These are phyloP conservation scores for Flaveria robusta DNA, from an alignment of 129 eudicot genomes.

Conservation along the genomic window DNA sequence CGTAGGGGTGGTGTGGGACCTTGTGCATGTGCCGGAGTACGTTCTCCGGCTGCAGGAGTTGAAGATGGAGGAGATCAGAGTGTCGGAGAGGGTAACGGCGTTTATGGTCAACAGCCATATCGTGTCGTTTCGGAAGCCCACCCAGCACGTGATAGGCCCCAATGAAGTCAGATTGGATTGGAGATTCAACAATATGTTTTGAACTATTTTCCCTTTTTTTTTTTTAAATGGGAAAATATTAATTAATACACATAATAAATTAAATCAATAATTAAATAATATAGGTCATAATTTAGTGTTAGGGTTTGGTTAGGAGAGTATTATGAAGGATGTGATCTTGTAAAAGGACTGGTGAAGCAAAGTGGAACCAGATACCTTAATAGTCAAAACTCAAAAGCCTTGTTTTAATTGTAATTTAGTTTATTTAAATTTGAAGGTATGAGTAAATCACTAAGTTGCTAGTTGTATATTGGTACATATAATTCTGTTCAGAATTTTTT, in stretches of 20 bases:
- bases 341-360: conserved; percentile 61
- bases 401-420: conserved; percentile 7
- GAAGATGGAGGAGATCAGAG: conserved; percentile 88
- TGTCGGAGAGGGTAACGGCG: conserved; percentile 93
- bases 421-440: background rate
- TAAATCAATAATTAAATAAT: background rate
- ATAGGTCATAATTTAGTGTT: background rate
- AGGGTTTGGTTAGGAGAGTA: conserved; percentile 5
- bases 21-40: conserved; percentile 83
- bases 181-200: conserved; percentile 82
- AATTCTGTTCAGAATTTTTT: background rate
- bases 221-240: conserved; percentile 13
- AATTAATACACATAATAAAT: background rate
- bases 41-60: conserved; percentile 70
- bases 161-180: conserved; percentile 87
- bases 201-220: background rate
- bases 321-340: background rate
- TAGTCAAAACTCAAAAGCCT: background rate
- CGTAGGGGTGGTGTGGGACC: conserved; percentile 93
- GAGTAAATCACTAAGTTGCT: background rate
- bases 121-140: conserved; percentile 84
- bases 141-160: conserved; percentile 74
- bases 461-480: background rate
- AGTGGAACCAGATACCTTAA: conserved; percentile 54
- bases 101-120: conserved; percentile 91